These are phyloP conservation scores for Ogataea methanolica DNA, from an alignment of 805 yeast genomes.

Conservation along the genomic window DNA sequence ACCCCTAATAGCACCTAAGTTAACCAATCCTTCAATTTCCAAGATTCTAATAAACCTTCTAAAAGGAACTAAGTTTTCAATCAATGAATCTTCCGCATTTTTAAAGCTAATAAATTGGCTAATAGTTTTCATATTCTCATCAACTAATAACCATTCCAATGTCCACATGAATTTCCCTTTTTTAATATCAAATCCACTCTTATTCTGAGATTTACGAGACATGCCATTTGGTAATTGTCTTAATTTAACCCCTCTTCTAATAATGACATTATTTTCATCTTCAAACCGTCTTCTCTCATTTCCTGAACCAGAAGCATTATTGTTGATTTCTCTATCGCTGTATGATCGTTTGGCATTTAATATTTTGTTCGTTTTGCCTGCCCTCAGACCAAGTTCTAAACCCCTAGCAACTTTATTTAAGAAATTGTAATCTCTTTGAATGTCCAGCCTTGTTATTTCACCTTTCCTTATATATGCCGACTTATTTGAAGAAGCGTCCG, in stretches of 20 bases:
- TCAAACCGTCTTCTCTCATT: constrained; percentile 24
- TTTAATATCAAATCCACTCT: constrained; percentile 65
- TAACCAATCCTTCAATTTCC: constrained; percentile 28
- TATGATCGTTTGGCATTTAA: constrained; percentile 17
- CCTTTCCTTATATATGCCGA: constrained; percentile 50
- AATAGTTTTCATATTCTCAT: constrained; percentile 11
- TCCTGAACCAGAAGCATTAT: constrained; percentile 17
- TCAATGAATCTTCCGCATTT: constrained; percentile 32
- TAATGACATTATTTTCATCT: constrained; percentile 23
- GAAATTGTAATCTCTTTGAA: constrained; percentile 84
- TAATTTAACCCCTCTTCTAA: constrained; percentile 64
- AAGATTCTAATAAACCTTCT: constrained; percentile 30
- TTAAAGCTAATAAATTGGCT: constrained; percentile 32
- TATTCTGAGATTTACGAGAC: constrained; percentile 60
- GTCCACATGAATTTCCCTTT: constrained; percentile 70
- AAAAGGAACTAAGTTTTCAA: constrained; percentile 40
- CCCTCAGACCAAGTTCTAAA: constrained; percentile 54
- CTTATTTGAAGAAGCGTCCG: constrained; percentile 39
- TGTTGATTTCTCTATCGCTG: constrained; percentile 16
- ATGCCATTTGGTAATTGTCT: constrained; percentile 65
- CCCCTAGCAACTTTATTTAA: constrained; percentile 55
- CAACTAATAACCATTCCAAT: constrained; percentile 59
- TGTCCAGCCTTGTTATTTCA: constrained; percentile 42
- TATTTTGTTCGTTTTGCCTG: constrained; percentile 43
- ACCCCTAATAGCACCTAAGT: constrained; percentile 11